phyloP scores from a whole-genome alignment of 768 basidiomycete genomes.

The Amyloporia xantha region DNA sequence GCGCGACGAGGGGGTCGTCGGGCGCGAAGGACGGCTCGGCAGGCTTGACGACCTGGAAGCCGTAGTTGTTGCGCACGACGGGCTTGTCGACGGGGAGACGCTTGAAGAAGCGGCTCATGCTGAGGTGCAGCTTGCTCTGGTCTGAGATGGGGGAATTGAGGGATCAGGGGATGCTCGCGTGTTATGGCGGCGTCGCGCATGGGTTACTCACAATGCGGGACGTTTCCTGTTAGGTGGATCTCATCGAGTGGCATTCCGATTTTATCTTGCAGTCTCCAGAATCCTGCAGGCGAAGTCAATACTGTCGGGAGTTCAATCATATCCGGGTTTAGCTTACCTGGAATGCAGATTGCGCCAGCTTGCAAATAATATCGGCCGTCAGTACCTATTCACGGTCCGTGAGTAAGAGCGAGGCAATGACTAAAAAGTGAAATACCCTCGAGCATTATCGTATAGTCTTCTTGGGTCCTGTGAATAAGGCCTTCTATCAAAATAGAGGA shows the following conservation, averaged over 20 bases:
- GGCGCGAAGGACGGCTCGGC: slow-evolving; percentile 8
- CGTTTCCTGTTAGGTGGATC: slow-evolving; percentile 63
- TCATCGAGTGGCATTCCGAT: slow-evolving; percentile 66
- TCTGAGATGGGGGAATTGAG: slow-evolving; percentile 7
- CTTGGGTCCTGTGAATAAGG: slow-evolving; percentile 12
- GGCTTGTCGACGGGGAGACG: slow-evolving; percentile 61
- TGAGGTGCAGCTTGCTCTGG: slow-evolving; percentile 53
- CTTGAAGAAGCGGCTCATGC: slow-evolving; percentile 66
- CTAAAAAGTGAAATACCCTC: slow-evolving; percentile 5
- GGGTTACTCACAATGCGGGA: slow-evolving; percentile 63
- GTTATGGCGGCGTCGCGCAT: no score
- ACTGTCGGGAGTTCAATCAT: no score
- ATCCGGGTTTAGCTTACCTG: no score
- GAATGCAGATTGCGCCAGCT: slow-evolving; percentile 59
- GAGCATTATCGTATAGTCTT: slow-evolving; percentile 16
- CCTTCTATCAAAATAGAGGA: neutral
- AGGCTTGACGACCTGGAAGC: slow-evolving; percentile 34
- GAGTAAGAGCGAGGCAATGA: neutral
- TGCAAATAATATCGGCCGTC: slow-evolving; percentile 74
- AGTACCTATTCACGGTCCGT: no score
- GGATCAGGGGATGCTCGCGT: neutral
- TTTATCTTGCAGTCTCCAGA: slow-evolving; percentile 74
- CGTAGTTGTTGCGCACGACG: slow-evolving; percentile 66
- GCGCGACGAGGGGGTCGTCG: slow-evolving; percentile 10
- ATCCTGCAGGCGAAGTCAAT: slow-evolving; percentile 38